phyloP scores from a whole-genome alignment of 148 eudicot species.

The Rhododendron mucronatum region DNA sequence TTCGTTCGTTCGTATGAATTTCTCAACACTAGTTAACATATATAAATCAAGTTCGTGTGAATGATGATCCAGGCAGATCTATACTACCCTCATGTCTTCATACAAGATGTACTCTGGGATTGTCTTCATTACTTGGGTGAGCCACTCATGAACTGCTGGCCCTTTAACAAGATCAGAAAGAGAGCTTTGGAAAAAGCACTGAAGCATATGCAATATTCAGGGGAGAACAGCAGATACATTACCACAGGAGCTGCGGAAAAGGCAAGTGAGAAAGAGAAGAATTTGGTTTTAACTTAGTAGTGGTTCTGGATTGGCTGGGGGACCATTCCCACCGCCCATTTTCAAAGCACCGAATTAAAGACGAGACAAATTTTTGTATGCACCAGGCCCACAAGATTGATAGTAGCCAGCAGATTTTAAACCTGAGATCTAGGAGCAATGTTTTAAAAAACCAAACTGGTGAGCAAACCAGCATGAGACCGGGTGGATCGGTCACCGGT shows the following conservation, averaged over 20 bases:
- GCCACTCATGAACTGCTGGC: constrained; percentile 28
- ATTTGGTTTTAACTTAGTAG: too few species aligned
- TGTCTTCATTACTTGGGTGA: constrained; percentile 27
- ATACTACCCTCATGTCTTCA: constrained; percentile 22
- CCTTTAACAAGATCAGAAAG: constrained; percentile 29
- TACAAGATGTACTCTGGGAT: constrained; percentile 38
- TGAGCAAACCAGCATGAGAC: too few species aligned
- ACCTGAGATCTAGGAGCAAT: too few species aligned
- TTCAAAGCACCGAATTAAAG: too few species aligned
- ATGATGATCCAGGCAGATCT: constrained; percentile 26
- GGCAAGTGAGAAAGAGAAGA: constrained; percentile 2
- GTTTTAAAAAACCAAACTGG: too few species aligned
- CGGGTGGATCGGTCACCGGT: too few species aligned
- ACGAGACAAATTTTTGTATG: too few species aligned
- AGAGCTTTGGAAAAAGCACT: constrained; percentile 23
- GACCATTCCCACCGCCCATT: too few species aligned
- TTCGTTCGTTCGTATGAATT: neutral
- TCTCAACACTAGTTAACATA: too few species aligned
- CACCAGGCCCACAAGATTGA: too few species aligned
- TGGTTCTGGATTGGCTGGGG: too few species aligned
- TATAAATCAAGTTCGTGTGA: neutral
- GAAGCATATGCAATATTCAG: constrained; percentile 28
- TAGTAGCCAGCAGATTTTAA: too few species aligned
- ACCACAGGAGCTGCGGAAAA: constrained; percentile 34
- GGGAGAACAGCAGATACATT: constrained; percentile 28